Conservation (phyloP, 768 basidiomycete genomes). For the Punctularia strigosozonata region DNA sequence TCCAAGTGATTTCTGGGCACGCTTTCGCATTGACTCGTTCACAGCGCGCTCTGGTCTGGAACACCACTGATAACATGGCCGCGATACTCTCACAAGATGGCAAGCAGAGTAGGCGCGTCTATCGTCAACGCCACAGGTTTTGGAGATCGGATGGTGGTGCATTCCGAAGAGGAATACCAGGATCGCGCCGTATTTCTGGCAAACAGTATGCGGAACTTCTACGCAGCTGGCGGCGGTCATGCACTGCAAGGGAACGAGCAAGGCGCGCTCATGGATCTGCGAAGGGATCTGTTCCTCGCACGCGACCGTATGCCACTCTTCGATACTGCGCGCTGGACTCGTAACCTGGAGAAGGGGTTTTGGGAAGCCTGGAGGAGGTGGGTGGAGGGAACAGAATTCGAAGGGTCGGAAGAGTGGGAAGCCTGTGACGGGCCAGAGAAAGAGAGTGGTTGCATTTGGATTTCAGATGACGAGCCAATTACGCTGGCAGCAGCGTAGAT, state of each 20-base stretch:
- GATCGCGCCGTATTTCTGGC: too few relatives aligned
- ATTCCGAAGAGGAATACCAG: slow-evolving; percentile 52
- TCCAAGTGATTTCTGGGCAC: slow-evolving; percentile 1
- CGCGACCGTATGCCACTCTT: slow-evolving; percentile 33
- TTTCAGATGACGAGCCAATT: slow-evolving; percentile 15
- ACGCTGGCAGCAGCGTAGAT: slow-evolving; percentile 7
- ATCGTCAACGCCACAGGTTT: slow-evolving; percentile 35
- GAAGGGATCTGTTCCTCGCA: slow-evolving; percentile 27
- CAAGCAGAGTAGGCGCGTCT: slow-evolving; percentile 36
- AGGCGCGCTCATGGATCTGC: slow-evolving; percentile 28
- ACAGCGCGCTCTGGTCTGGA: slow-evolving; percentile 39
- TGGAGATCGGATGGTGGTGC: slow-evolving; percentile 17
- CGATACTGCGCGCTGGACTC: slow-evolving; percentile 35
- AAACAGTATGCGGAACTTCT: too few relatives aligned
- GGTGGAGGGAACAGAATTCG: slow-evolving; percentile 28
- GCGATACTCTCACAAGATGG: slow-evolving; percentile 34
- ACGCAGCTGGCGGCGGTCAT: too few relatives aligned
- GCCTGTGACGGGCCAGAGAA: slow-evolving; percentile 18
- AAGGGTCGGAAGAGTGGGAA: slow-evolving; percentile 26
- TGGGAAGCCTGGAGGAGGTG: slow-evolving; percentile 33
- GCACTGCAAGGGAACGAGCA: too few relatives aligned
- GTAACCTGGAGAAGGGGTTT: slow-evolving; percentile 34
- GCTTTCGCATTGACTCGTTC: slow-evolving; percentile 3
- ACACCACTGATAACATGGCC: slow-evolving; percentile 40
- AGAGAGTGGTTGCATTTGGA: slow-evolving; percentile 17